These are phyloP conservation scores for Pleodorina starrii DNA, from an alignment of 139 green algal genomes.

Conservation along the genomic window DNA sequence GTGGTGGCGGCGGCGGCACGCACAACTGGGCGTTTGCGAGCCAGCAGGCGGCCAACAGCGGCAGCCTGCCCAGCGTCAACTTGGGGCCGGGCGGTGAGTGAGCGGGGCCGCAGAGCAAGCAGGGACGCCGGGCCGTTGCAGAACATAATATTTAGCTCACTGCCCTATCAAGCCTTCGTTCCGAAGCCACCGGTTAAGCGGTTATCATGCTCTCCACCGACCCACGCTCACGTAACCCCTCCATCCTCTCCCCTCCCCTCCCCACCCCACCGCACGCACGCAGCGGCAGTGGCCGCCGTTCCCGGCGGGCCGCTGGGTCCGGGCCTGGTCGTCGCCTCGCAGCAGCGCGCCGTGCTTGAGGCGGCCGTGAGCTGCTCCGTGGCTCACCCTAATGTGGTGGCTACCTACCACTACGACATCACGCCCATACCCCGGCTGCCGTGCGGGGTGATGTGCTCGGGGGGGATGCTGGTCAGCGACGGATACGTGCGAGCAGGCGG, in stretches of 20 bases:
- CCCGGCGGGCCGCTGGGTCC: no score
- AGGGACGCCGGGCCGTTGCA: no score
- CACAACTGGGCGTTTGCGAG: constrained; percentile 4
- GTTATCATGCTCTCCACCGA: no score
- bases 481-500: not conserved
- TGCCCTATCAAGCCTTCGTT: no score
- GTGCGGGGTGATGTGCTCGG: constrained; percentile 16
- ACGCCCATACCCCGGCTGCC: constrained; percentile 41
- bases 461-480: constrained; percentile 26
- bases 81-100: not conserved
- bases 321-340: constrained; percentile 22
- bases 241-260: no score
- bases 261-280: no score
- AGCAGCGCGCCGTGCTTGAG: constrained; percentile 66
- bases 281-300: no score
- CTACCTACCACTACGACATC: constrained; percentile 63
- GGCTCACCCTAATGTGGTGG: constrained; percentile 60
- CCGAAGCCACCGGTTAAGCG: no score
- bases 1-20: not conserved
- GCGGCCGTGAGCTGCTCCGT: constrained; percentile 66
- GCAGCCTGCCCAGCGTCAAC: constrained; percentile 18
- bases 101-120: no score
- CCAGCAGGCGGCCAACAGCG: constrained; percentile 14
- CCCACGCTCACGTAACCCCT: no score
- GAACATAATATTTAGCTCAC: no score